These are phyloP conservation scores for Acrodontium crateriforme DNA, from an alignment of 2,329 filamentous ascomycete species.

Conservation along the genomic window DNA sequence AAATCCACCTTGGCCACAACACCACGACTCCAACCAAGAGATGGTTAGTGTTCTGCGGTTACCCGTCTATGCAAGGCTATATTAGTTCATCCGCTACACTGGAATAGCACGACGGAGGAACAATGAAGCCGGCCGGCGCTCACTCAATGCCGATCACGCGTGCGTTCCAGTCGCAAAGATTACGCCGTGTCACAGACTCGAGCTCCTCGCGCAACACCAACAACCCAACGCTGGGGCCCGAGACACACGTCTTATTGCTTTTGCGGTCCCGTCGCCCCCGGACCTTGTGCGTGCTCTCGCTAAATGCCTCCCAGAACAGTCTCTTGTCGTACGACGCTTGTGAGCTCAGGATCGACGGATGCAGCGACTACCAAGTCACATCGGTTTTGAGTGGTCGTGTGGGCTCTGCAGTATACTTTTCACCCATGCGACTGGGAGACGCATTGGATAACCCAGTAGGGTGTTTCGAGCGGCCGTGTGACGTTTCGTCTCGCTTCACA, in stretches of 20 bases:
- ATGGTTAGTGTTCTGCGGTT: too few species aligned
- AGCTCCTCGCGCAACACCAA: too few species aligned
- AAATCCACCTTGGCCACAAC: too few species aligned
- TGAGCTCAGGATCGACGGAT: too few species aligned
- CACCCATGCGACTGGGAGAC: constrained; percentile 11
- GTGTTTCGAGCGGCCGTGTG: constrained; percentile 11
- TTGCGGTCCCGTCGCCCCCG: constrained; percentile 4
- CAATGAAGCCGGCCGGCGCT: constrained; percentile 3
- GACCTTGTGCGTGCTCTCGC: constrained; percentile 4
- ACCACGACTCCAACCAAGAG: too few species aligned
- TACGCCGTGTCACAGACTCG: constrained; percentile 5
- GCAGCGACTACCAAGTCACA: too few species aligned
- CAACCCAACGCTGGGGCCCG: constrained; percentile 6
- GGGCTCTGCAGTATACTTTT: too few species aligned
- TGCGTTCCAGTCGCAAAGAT: constrained; percentile 4
- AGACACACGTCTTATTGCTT: too few species aligned
- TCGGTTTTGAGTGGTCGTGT: too few species aligned
- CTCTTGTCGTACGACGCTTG: constrained; percentile 7
- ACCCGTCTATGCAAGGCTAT: constrained; percentile 24
- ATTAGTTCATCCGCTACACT: constrained; percentile 6
- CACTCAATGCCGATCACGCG: constrained; percentile 5
- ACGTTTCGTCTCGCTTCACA: too few species aligned
- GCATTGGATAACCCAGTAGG: constrained; percentile 16
- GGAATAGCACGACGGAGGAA: constrained; percentile 8
- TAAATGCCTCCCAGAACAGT: constrained; percentile 4